phyloP scores from a whole-genome alignment of 192 early-diverging fungal genomes.

The Lunasporangiospora selenospora region DNA sequence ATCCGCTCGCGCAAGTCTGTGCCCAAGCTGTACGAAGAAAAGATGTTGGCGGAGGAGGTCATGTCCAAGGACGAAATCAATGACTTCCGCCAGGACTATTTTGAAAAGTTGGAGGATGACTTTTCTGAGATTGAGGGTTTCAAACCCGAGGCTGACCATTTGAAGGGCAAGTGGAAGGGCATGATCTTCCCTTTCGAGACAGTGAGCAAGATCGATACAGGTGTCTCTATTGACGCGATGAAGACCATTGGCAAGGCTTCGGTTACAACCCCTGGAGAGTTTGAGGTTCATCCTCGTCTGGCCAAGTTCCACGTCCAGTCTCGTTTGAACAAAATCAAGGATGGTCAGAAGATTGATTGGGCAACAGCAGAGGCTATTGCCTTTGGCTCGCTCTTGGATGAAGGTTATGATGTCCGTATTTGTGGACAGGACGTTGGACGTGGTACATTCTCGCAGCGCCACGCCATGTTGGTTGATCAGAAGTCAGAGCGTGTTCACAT shows the following conservation, averaged over 20 bases:
- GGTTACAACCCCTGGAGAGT: slow-evolving; percentile 68
- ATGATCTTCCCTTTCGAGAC: slow-evolving; percentile 71
- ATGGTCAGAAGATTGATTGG: slow-evolving; percentile 87
- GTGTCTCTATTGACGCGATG: slow-evolving; percentile 65
- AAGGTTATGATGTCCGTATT: slow-evolving; percentile 90
- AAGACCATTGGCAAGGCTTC: slow-evolving; percentile 78
- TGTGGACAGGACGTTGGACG: slow-evolving; percentile 98
- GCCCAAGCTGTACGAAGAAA: slow-evolving; percentile 85
- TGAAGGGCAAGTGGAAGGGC: slow-evolving; percentile 83
- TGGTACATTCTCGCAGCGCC: slow-evolving; percentile 97
- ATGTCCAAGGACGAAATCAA: slow-evolving; percentile 56
- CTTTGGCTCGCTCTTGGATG: slow-evolving; percentile 84
- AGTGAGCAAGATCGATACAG: slow-evolving; percentile 50
- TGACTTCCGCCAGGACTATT: slow-evolving; percentile 64
- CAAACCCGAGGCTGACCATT: slow-evolving; percentile 63
- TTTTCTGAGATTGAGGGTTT: slow-evolving; percentile 66
- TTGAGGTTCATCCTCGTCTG: slow-evolving; percentile 85
- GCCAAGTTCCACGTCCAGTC: slow-evolving; percentile 91
- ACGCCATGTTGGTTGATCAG: slow-evolving; percentile 96
- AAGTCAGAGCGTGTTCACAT: slow-evolving; percentile 85
- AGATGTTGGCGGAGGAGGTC: slow-evolving; percentile 64
- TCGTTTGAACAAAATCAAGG: slow-evolving; percentile 72
- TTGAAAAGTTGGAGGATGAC: slow-evolving; percentile 62
- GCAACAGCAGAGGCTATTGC: slow-evolving; percentile 94
- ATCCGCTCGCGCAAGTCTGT: slow-evolving; percentile 87